A percentile compares a stretch with the other conserved stretches of the same genome.
These are phyloP conservation scores for Diplodia seriata DNA, from an alignment of 2,329 filamentous ascomycete species.

Conservation along the genomic window DNA sequence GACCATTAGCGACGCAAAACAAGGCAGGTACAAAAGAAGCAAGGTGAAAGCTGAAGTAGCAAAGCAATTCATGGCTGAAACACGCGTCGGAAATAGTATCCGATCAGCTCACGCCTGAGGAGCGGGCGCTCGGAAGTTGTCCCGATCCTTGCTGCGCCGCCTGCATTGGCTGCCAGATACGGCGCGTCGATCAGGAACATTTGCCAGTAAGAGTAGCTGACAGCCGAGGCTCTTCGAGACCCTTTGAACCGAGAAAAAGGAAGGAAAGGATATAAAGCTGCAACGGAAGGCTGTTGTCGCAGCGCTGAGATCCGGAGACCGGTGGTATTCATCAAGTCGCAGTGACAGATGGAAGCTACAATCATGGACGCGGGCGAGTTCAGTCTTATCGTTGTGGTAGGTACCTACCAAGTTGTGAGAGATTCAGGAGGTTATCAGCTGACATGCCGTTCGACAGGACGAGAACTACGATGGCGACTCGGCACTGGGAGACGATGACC, in stretches of 20 bases:
- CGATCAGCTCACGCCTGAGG: not conserved
- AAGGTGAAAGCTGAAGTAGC: too few species aligned
- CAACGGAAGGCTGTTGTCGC: not conserved
- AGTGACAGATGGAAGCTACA: not conserved
- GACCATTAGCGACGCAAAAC: too few species aligned
- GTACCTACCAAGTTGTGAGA: not conserved
- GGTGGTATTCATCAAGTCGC: too few species aligned
- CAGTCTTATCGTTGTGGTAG: not conserved
- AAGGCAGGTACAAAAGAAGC: too few species aligned
- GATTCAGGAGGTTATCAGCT: not conserved
- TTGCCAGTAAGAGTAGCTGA: not conserved
- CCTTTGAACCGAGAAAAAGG: not conserved
- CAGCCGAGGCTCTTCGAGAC: not conserved
- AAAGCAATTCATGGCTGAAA: too few species aligned
- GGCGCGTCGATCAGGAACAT: not conserved
- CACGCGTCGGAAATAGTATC: too few species aligned
- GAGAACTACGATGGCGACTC: constrained; percentile 5
- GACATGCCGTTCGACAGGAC: not conserved
- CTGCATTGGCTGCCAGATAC: not conserved
- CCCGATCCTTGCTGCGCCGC: constrained; percentile 7
- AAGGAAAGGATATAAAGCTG: too few species aligned
- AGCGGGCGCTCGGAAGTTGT: not conserved
- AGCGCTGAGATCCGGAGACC: not conserved
- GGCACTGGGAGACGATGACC: constrained; percentile 3
- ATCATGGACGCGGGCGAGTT: not conserved